A percentile compares a stretch with the other conserved stretches of the same genome.
Evolutionary conservation across 768 basidiomycete species (phyloP).

Genomic region (Pholiota molesta): DNA sequence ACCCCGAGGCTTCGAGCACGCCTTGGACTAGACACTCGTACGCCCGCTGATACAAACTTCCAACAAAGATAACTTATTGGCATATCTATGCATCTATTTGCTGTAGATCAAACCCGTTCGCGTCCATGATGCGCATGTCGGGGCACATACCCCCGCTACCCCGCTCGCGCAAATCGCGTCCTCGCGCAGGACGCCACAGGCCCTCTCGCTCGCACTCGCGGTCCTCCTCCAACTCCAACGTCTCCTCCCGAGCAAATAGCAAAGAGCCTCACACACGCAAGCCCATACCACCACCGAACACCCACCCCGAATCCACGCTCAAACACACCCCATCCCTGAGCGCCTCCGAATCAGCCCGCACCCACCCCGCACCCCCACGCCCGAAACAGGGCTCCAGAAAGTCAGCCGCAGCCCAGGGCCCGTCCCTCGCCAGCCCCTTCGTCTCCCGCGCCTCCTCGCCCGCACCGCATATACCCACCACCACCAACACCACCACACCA

Average conservation of each 20-base stretch:
- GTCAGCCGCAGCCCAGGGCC: background rate
- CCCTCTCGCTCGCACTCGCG: constrained; percentile 6
- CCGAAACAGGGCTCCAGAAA: constrained; percentile 1
- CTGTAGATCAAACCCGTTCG: background rate
- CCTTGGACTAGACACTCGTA: constrained; percentile 7
- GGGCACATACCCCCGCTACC: background rate
- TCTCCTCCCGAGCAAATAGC: constrained; percentile 10
- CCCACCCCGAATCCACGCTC: background rate
- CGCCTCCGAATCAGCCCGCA: constrained; percentile 3
- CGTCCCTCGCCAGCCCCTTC: constrained; percentile 29
- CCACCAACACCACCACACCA: background rate
- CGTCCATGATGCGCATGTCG: background rate
- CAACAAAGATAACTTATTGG: background rate
- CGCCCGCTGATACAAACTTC: background rate
- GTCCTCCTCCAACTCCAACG: constrained; percentile 9
- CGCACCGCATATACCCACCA: constrained; percentile 16
- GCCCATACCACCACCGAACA: background rate
- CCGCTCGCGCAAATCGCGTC: background rate
- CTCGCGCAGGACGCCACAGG: background rate
- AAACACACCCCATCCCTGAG: constrained; percentile 15
- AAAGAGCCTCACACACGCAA: background rate
- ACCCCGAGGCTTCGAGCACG: background rate
- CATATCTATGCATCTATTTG: background rate
- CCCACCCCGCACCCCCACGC: background rate
- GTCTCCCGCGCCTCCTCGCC: constrained; percentile 30